phyloP scores from a whole-genome alignment of 805 yeast genomes.

The Metschnikowia drakensbergensis region DNA sequence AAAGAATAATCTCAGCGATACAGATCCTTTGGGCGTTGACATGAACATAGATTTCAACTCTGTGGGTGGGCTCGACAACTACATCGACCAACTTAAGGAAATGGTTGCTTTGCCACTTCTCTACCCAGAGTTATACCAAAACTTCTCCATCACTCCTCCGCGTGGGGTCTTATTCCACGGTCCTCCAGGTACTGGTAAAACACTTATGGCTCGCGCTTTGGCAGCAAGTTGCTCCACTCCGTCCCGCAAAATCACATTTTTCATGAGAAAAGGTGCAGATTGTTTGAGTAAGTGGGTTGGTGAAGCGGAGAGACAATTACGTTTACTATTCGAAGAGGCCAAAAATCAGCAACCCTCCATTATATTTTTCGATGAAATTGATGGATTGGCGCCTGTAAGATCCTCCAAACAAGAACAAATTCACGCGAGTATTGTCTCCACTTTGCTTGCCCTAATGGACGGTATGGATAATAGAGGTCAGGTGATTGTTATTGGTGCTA shows the following conservation, averaged over 20 bases:
- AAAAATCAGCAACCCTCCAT: slow-evolving; percentile 93
- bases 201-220: slow-evolving; percentile 94
- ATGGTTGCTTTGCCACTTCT: slow-evolving; percentile 92
- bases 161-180: slow-evolving; percentile 97
- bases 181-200: slow-evolving; percentile 99
- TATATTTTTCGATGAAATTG: slow-evolving; percentile 96
- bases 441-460: slow-evolving; percentile 93
- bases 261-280: slow-evolving; percentile 98
- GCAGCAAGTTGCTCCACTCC: slow-evolving; percentile 93
- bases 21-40: slow-evolving; percentile 90
- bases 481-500: slow-evolving; percentile 96
- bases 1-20: slow-evolving; percentile 69
- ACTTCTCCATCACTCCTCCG: slow-evolving; percentile 91
- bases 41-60: slow-evolving; percentile 79
- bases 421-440: slow-evolving; percentile 95
- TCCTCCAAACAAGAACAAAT: slow-evolving; percentile 97
- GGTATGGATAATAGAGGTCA: slow-evolving; percentile 99
- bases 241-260: slow-evolving; percentile 83
- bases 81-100: slow-evolving; percentile 89
- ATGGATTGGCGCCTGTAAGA: slow-evolving; percentile 96
- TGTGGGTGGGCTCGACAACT: slow-evolving; percentile 89
- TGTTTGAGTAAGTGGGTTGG: slow-evolving; percentile 98
- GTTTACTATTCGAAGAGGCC: slow-evolving; percentile 92
- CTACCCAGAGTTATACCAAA: slow-evolving; percentile 90
- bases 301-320: slow-evolving; percentile 92